Base-by-base conservation (phyloP, 2,329 filamentous ascomycete genomes). In the Tolypocladium ophioglossoides region DNA sequence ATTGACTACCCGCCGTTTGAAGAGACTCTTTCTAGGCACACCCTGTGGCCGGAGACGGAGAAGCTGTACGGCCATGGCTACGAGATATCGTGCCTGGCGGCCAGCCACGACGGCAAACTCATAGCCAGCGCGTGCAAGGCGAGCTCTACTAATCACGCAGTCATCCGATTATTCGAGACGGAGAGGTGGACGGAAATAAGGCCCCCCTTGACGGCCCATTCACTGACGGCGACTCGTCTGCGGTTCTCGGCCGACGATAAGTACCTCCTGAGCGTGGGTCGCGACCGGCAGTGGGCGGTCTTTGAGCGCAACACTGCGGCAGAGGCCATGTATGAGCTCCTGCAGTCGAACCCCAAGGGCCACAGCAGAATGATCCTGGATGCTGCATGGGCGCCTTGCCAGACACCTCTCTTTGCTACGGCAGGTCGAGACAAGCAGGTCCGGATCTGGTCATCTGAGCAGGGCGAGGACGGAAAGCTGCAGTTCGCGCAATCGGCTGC, bases 61-160 rank as follows among this genome's bases (percentile, higher is more conserved):
- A 99, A 99, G 73, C 80, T 99, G 1, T 99, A 99, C 71, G 94
- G 94, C 2, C 94, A 99, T 71, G 94, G 94, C 34, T 96, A 96
- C 71, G 94, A 99, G 70, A 92, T 99, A 51, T 95, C 90, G 2
- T 87, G 89, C 39, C 82, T 96, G 18, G 88, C 91, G 12, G 80
- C 86, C 9, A 90, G 84, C 63, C 81, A 88, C 64, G 84, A 91
- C 62, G 86, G 87, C 14, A 75, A 71, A 4, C 70, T 96, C 24
- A 79, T 99, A 16, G 94, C 94, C 35, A 96, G 91, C 52, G 91
- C 94, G 2, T 99, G 94, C 74, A 89, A 88, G 64, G 94, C 94
- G 20, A 95, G 86, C 66, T 95, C 91, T 1, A 78, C 92, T 54
- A 94, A 96, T 68, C 94, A 99, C 67, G 94, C 94, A 46, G 91